Conservation (phyloP, 371 early-diverging fungal species). For the Lichtheimia hyalospora region DNA sequence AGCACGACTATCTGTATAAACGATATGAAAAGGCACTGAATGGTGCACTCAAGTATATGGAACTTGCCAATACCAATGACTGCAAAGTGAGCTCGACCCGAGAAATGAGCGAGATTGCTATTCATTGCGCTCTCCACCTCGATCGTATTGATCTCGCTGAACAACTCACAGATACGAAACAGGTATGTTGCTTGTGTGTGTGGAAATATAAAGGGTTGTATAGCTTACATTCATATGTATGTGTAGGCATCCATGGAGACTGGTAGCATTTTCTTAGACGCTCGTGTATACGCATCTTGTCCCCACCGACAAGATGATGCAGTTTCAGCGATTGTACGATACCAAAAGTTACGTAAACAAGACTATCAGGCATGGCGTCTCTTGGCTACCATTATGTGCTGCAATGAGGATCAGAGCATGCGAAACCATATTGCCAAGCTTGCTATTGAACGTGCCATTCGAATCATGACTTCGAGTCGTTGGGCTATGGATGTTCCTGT, state of each 20-base stretch:
- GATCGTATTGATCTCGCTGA: constrained; percentile 26
- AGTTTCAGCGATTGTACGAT: constrained; percentile 27
- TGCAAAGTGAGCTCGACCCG: constrained; percentile 37
- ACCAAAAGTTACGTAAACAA: constrained; percentile 29
- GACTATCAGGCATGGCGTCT: constrained; percentile 40
- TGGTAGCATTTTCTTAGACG: constrained; percentile 30
- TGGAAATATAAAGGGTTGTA: not conserved
- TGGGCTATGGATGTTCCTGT: constrained; percentile 32
- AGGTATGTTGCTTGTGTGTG: constrained; percentile 13
- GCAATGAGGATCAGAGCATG: constrained; percentile 16
- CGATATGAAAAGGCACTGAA: constrained; percentile 36
- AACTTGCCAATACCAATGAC: constrained; percentile 24
- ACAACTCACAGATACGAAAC: constrained; percentile 28
- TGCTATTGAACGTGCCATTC: constrained; percentile 31
- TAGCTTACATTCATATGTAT: not conserved
- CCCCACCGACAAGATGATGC: constrained; percentile 31
- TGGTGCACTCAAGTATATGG: constrained; percentile 28
- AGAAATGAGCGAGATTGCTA: constrained; percentile 43
- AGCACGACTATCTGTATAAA: constrained; percentile 44
- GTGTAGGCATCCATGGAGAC: constrained; percentile 30
- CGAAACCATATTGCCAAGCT: constrained; percentile 36
- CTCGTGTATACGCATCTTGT: constrained; percentile 31
- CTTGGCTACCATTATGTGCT: constrained; percentile 22
- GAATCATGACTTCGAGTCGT: constrained; percentile 30
- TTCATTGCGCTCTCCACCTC: constrained; percentile 36